Evolutionary conservation across 1,284 basidiomycete genomes (phyloP).

Genomic region (Cryptococcus amylolentus): DNA sequence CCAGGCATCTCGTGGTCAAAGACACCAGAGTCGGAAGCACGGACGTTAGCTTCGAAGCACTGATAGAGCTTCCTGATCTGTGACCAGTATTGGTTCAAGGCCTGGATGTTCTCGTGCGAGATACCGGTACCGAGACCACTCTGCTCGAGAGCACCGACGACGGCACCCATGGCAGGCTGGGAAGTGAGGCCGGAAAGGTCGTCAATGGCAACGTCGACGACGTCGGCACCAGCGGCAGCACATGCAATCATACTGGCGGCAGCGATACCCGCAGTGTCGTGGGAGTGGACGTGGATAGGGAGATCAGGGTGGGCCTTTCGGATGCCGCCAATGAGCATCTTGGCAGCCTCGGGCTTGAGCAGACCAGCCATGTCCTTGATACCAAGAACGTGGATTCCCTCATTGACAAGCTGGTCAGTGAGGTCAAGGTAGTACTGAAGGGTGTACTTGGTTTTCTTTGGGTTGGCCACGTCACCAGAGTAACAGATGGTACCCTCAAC

Average conservation of each 20-base stretch:
- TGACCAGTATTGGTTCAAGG: constrained; percentile 97
- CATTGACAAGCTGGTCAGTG: constrained; percentile 85
- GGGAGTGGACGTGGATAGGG: constrained; percentile 98
- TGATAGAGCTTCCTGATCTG: constrained; percentile 93
- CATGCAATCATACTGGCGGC: constrained; percentile 93
- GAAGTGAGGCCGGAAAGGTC: constrained; percentile 98
- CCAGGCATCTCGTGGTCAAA: constrained; percentile 99
- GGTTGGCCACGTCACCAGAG: constrained; percentile 93
- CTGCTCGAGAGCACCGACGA: constrained; percentile 92
- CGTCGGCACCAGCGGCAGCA: constrained; percentile 93
- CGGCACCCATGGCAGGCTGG: constrained; percentile 97
- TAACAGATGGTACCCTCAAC: constrained; percentile 98
- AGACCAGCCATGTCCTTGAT: constrained; percentile 99
- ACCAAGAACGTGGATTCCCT: constrained; percentile 95
- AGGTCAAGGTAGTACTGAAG: constrained; percentile 97
- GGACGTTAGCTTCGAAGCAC: constrained; percentile 98
- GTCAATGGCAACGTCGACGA: constrained; percentile 98
- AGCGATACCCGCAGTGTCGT: constrained; percentile 99
- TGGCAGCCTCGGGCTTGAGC: constrained; percentile 91
- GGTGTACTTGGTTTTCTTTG: constrained; percentile 96
- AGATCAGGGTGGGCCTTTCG: constrained; percentile 95
- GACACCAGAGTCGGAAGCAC: constrained; percentile 92
- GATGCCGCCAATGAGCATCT: constrained; percentile 84
- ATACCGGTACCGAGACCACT: constrained; percentile 93
- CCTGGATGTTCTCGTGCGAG: constrained; percentile 94